These are phyloP conservation scores for Auricularia auricula-judae DNA, from an alignment of 768 basidiomycete species.

Conservation along the genomic window DNA sequence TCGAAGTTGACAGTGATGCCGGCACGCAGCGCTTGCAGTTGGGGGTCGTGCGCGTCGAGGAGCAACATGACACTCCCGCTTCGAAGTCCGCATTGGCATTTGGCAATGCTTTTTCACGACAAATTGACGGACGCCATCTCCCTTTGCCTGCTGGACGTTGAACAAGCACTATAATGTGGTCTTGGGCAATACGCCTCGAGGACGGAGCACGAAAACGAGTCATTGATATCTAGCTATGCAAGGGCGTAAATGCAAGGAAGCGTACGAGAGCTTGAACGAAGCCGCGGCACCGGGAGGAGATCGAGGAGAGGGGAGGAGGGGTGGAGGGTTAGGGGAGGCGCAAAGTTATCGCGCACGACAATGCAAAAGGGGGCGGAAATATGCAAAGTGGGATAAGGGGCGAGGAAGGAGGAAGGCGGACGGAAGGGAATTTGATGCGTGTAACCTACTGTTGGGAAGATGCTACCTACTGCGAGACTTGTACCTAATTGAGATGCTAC, in stretches of 20 bases:
- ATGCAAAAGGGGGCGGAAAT: neutral
- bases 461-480: conserved; percentile 4
- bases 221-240: neutral
- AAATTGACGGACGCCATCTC: no score
- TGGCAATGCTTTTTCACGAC: no score
- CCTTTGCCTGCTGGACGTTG: no score
- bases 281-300: conserved; percentile 1
- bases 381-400: neutral
- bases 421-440: neutral
- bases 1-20: no score
- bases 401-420: neutral
- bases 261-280: neutral
- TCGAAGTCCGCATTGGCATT: no score
- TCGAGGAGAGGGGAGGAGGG: neutral
- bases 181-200: neutral
- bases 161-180: neutral
- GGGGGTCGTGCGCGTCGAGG: no score
- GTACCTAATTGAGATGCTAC: neutral
- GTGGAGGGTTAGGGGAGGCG: neutral
- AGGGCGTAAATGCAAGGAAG: neutral
- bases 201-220: neutral
- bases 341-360: neutral
- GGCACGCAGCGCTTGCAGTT: no score
- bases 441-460: conserved; percentile 4
- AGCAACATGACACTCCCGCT: no score